Evolutionary conservation across 202 grass and related monocot genomes (phyloP).

Genomic region (Saccharum hybrid): DNA sequence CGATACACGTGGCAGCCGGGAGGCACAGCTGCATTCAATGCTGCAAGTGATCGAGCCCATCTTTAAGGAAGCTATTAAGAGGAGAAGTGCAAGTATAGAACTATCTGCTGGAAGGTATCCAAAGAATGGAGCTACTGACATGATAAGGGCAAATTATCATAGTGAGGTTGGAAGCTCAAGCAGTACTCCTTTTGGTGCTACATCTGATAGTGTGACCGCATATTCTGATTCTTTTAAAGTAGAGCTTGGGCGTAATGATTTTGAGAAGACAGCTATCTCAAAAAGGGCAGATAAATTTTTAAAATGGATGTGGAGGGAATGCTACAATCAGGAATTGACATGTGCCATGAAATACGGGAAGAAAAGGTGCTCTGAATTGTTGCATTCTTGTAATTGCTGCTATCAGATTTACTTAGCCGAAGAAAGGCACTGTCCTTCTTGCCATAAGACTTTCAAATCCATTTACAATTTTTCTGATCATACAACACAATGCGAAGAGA

Average conservation of each 20-base stretch:
- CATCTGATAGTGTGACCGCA: conserved; percentile 53
- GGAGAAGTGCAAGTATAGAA: conserved; percentile 13
- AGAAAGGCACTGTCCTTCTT: conserved; percentile 85
- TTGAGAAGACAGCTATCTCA: conserved; percentile 69
- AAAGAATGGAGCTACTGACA: conserved; percentile 58
- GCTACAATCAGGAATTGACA: conserved; percentile 57
- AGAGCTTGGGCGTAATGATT: conserved; percentile 72
- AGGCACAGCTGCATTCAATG: conserved; percentile 92
- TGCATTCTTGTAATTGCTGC: conserved; percentile 71
- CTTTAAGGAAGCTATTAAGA: conserved; percentile 88
- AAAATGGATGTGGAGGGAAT: conserved; percentile 94
- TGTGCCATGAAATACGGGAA: conserved; percentile 74
- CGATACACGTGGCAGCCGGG: conserved; percentile 84
- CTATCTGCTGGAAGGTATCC: conserved; percentile 53
- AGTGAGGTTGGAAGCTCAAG: conserved; percentile 65
- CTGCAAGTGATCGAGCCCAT: conserved; percentile 79
- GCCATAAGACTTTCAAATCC: conserved; percentile 83
- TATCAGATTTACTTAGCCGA: conserved; percentile 76
- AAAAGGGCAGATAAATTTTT: conserved; percentile 73
- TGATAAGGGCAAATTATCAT: conserved; percentile 56
- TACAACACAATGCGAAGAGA: conserved; percentile 75
- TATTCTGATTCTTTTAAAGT: conserved; percentile 81
- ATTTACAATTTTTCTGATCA: conserved; percentile 80
- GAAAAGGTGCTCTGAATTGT: conserved; percentile 72
- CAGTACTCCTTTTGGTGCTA: conserved; percentile 47